Conservation (phyloP, 345 rosid species). For the Draba incana region DNA sequence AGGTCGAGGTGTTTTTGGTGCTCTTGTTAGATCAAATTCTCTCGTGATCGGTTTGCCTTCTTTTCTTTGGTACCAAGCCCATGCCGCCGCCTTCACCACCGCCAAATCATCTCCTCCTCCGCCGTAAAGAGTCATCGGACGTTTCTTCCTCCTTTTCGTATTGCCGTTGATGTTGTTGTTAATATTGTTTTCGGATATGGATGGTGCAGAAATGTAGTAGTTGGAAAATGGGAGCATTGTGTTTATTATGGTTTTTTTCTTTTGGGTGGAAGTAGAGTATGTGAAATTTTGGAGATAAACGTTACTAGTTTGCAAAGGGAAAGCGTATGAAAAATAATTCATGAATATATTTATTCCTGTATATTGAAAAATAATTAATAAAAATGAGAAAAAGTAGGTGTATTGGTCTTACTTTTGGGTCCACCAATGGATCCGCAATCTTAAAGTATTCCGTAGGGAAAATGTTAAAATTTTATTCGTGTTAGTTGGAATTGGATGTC, state of each 20-base stretch:
- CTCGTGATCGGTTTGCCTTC: conserved; percentile 45
- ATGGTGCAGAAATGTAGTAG: conserved; percentile 36
- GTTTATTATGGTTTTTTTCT: conserved; percentile 21
- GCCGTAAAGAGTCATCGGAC: conserved; percentile 23
- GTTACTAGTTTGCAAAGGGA: conserved; percentile 19
- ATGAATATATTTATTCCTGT: conserved; percentile 3
- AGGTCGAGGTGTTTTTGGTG: conserved; percentile 46
- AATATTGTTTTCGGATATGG: conserved; percentile 19
- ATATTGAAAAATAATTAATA: conserved; percentile 3
- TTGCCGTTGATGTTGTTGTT: conserved; percentile 10
- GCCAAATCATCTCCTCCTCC: conserved; percentile 48
- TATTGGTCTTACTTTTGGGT: conserved; percentile 33
- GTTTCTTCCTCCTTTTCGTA: conserved; percentile 37
- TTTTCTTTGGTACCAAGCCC: conserved; percentile 84
- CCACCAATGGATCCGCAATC: conserved; percentile 38
- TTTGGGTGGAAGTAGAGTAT: conserved; percentile 9
- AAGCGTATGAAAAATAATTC: conserved; percentile 17
- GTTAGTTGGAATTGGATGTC: conserved; percentile 26
- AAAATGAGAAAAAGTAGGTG: conserved; percentile 28
- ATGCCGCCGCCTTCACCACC: conserved; percentile 76
- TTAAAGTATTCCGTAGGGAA: conserved; percentile 28
- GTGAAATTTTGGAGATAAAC: conserved; percentile 20
- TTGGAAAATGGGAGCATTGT: conserved; percentile 40
- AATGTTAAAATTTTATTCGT: conserved; percentile 23
- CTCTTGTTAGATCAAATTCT: conserved; percentile 46